phyloP scores from a whole-genome alignment of 2,329 filamentous ascomycete genomes.

The Alternaria metachromatica region DNA sequence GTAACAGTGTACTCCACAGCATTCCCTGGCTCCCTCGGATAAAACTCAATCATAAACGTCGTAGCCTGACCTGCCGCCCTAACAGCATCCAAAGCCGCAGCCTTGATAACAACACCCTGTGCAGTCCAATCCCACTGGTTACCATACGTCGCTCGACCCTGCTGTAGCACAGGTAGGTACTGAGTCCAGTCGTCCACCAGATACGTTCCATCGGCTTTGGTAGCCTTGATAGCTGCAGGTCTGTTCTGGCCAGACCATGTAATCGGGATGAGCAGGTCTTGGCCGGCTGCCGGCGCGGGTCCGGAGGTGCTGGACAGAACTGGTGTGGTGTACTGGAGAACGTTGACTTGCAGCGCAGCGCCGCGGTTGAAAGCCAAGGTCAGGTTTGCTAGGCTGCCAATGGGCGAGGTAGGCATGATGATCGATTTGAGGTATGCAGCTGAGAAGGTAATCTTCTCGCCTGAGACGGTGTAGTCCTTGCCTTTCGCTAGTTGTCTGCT shows the following conservation, averaged over 20 bases:
- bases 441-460: slow-evolving; percentile 55
- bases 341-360: slow-evolving; percentile 54
- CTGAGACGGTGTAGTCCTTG: slow-evolving; percentile 58
- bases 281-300: slow-evolving; percentile 43
- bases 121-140: slow-evolving; percentile 61
- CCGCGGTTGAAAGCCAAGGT: slow-evolving; percentile 62
- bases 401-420: slow-evolving; percentile 50
- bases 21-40: slow-evolving; percentile 59
- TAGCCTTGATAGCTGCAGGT: slow-evolving; percentile 60
- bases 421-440: slow-evolving; percentile 56
- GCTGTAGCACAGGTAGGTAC: slow-evolving; percentile 60
- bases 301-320: slow-evolving; percentile 25
- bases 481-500: slow-evolving; percentile 47
- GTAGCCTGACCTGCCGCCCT: slow-evolving; percentile 53
- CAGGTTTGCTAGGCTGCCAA: slow-evolving; percentile 59
- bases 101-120: slow-evolving; percentile 55
- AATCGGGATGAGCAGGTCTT: slow-evolving; percentile 59
- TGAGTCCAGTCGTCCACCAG: slow-evolving; percentile 65
- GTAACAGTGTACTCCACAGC: slow-evolving; percentile 57
- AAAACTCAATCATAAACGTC: slow-evolving; percentile 63
- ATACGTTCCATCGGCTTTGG: slow-evolving; percentile 57
- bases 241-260: slow-evolving; percentile 60
- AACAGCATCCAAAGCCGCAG: slow-evolving; percentile 56
- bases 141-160: slow-evolving; percentile 55
- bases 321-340: slow-evolving; percentile 63